phyloP scores from a whole-genome alignment of 2,329 filamentous ascomycete species.

The Fonsecaea erecta region DNA sequence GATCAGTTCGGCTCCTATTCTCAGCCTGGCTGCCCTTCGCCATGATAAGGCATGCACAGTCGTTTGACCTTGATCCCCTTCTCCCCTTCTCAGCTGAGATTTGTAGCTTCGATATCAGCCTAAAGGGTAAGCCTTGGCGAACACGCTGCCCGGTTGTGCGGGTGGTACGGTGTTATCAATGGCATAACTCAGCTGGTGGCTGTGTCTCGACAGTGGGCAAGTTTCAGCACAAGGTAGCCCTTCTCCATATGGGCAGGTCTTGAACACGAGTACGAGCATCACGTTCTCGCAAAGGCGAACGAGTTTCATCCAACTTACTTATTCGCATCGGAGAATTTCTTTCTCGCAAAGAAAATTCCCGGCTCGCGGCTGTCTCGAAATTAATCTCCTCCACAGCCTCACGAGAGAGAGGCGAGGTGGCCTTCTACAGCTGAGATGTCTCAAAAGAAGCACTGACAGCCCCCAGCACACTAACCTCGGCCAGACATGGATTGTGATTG shows the following conservation, averaged over 20 bases:
- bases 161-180: background rate
- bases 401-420: background rate
- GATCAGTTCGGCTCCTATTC: background rate
- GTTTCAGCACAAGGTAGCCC: background rate
- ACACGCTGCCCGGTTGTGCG: too few species aligned
- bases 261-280: background rate
- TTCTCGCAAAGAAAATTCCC: background rate
- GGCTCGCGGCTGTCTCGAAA: background rate
- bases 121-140: background rate
- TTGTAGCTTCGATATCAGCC: background rate
- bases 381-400: slow-evolving; percentile 1
- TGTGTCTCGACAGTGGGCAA: background rate
- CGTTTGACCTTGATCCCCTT: background rate
- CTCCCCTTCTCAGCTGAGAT: background rate
- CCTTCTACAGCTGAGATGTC: slow-evolving; percentile 14
- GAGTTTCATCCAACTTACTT: background rate
- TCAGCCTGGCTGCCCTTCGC: background rate
- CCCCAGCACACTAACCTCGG: slow-evolving; percentile 7
- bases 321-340: slow-evolving; percentile 1
- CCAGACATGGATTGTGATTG: slow-evolving; percentile 21
- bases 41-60: background rate
- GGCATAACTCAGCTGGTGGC: background rate
- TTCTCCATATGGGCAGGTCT: background rate
- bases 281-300: background rate
- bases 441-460: slow-evolving; percentile 11